Evolutionary conservation across 352 stramenopile genomes (phyloP), one percentile per base, ranked within the genome.

Genomic region (Peronospora farinosa): DNA sequence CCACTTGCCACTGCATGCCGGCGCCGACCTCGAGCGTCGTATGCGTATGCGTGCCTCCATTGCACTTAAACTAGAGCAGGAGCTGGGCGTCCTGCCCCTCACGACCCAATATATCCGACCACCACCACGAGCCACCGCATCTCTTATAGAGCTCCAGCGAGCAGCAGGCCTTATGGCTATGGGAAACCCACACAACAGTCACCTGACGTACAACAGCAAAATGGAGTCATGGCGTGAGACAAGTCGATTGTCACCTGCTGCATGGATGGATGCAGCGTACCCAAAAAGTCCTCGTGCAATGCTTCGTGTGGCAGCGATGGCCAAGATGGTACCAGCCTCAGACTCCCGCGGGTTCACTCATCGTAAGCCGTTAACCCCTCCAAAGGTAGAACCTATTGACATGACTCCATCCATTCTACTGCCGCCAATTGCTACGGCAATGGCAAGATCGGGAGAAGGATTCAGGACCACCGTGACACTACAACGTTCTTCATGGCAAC

Each of bases 31-130:
- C 9, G 65, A 66, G 43, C 65, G 58, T 13, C 61, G 65, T 2
- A 54, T 74, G 54, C 57, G 54, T 40, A 66, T 74, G 46, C 65
- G 65, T 11, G 54, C 62, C 15, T 69, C 65, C 11, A 71, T 74
- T 40, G 43, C 51, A 0, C 31, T 74, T 8, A 71, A 71, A 25
- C 51, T 74, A n/a, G 65, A 74, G 51, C 56, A 66, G 2, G 57
- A 74, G 16, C 35, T 74, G 10, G 51, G 46, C 7, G 32, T 36
- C 10, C 11, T 72, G 27, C 58, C 63, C 0, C 59, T 71, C n/a
- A 63, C 61, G 1, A 63, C 61, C 21, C 65, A 68, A 44, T 74
- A 64, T 48, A 63, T 71, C 19, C 62, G 54, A 19, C 39, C 56
- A 1, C 57, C 60, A 2, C 49, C 58, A 21, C 45, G 42, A 21